These are phyloP conservation scores for Botrytis galanthina DNA, from an alignment of 2,329 filamentous ascomycete species.

Conservation along the genomic window DNA sequence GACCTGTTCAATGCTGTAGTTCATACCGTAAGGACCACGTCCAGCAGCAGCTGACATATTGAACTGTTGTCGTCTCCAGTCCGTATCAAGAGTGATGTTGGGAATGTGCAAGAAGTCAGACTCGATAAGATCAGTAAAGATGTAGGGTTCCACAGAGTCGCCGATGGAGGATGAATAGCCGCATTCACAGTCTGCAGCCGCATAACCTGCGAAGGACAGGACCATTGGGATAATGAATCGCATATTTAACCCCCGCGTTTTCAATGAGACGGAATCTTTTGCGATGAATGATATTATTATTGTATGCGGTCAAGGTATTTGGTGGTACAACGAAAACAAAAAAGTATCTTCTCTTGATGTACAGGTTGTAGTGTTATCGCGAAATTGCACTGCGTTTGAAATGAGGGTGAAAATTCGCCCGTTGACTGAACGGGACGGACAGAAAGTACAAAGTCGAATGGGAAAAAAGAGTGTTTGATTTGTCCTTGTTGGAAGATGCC, in stretches of 20 bases:
- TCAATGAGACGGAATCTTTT: background rate
- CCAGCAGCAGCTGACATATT: conserved; percentile 57
- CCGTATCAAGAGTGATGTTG: conserved; percentile 49
- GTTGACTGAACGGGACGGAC: conserved; percentile 7
- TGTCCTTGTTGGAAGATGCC: background rate
- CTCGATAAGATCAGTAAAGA: conserved; percentile 70
- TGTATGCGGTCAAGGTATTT: conserved; percentile 2
- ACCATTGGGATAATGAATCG: conserved; percentile 1
- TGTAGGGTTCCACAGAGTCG: conserved; percentile 39
- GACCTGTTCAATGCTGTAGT: conserved; percentile 57
- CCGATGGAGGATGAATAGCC: conserved; percentile 61
- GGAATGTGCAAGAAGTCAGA: conserved; percentile 65
- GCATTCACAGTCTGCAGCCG: conserved; percentile 58
- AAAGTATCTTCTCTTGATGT: background rate
- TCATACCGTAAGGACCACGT: conserved; percentile 62
- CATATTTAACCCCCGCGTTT: background rate
- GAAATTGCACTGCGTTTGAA: background rate
- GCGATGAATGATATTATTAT: background rate
- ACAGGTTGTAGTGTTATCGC: conserved; percentile 2
- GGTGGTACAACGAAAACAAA: conserved; percentile 16
- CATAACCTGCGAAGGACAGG: conserved; percentile 2
- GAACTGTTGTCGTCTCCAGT: conserved; percentile 68
- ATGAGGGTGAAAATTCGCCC: conserved; percentile 9
- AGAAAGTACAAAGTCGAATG: background rate
- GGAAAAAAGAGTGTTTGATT: background rate